These are phyloP conservation scores for Leccinum cinnamomeum DNA, from an alignment of 1,284 basidiomycete species.

Conservation along the genomic window DNA sequence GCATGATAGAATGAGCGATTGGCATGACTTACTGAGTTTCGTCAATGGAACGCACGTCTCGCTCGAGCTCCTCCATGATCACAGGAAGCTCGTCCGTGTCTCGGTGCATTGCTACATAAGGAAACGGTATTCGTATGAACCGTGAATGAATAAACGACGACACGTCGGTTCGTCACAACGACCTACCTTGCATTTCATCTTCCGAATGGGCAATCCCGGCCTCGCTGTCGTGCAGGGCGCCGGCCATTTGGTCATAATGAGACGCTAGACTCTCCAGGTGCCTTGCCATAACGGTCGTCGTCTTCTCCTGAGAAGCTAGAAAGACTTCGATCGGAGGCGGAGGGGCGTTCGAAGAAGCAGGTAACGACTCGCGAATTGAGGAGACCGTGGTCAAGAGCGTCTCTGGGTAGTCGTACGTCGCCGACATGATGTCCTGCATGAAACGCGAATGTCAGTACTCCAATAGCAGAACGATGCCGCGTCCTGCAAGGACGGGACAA, in stretches of 20 bases:
- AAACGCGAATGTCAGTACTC: neutral
- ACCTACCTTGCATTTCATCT: constrained; percentile 65
- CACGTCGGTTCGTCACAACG: constrained; percentile 1
- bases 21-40: constrained; percentile 51
- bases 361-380: constrained; percentile 54
- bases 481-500: neutral
- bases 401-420: constrained; percentile 66
- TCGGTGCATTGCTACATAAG: constrained; percentile 62
- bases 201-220: constrained; percentile 61
- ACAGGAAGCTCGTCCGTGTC: constrained; percentile 73
- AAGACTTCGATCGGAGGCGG: constrained; percentile 48
- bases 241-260: constrained; percentile 74
- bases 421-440: constrained; percentile 56
- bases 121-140: constrained; percentile 1
- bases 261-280: constrained; percentile 66
- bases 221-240: constrained; percentile 63
- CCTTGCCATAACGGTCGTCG: constrained; percentile 65
- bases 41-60: constrained; percentile 50
- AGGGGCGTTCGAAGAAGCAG: constrained; percentile 34
- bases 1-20: neutral
- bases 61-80: constrained; percentile 71
- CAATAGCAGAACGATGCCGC: neutral
- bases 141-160: neutral
- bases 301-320: constrained; percentile 55
- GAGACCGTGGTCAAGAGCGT: constrained; percentile 54